Conservation (phyloP, 148 eudicot species). For the Diospyros kaki region DNA sequence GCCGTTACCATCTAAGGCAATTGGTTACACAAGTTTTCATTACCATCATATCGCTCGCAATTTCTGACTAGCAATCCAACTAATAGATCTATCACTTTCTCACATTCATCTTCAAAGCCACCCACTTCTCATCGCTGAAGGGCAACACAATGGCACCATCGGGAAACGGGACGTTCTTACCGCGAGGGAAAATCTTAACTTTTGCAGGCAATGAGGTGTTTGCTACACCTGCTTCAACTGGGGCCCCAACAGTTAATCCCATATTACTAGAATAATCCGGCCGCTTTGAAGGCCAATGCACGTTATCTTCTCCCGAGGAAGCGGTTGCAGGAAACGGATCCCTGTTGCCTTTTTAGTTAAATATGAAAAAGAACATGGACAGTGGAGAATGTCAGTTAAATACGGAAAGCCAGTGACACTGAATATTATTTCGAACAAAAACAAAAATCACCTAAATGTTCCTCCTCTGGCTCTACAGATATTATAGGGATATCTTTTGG, state of each 20-base stretch:
- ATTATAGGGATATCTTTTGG: neutral
- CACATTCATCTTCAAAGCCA: slow-evolving; percentile 21
- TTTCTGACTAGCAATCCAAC: neutral
- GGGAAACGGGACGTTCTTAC: slow-evolving; percentile 24
- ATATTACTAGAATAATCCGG: neutral
- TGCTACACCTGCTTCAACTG: neutral
- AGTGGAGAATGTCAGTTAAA: no score
- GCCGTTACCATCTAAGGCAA: no score
- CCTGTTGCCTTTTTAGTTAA: neutral
- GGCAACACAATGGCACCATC: slow-evolving; percentile 25
- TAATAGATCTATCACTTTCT: no score
- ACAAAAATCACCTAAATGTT: slow-evolving; percentile 12
- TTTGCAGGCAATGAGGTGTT: slow-evolving; percentile 7
- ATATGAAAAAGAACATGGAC: no score
- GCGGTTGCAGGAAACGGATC: slow-evolving; percentile 6
- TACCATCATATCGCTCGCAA: neutral
- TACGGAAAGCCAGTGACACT: neutral
- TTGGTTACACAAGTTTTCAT: no score
- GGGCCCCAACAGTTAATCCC: neutral
- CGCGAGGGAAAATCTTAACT: slow-evolving; percentile 22
- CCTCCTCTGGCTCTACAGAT: neutral
- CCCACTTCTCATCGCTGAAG: slow-evolving; percentile 36
- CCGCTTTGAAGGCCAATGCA: neutral
- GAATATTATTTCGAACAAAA: neutral
- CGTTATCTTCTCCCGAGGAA: neutral